phyloP scores from a whole-genome alignment of 2,329 filamentous ascomycete genomes.

The Hypoxylon sp. region DNA sequence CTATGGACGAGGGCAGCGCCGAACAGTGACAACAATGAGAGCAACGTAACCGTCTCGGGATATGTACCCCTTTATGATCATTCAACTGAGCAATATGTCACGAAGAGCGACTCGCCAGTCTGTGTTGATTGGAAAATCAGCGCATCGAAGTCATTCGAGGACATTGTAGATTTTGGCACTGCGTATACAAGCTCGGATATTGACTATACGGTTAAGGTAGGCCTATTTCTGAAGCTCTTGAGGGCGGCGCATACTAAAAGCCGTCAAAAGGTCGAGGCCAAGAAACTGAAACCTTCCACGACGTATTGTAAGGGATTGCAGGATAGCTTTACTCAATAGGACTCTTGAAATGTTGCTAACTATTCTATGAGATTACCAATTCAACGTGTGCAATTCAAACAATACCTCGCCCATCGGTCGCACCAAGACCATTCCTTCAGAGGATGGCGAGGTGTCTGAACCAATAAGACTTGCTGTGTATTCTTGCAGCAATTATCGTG shows the following conservation, averaged over 20 bases:
- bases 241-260: constrained; percentile 20
- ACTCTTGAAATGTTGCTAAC: constrained; percentile 1
- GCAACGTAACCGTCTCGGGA: constrained; percentile 57
- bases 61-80: constrained; percentile 56
- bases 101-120: constrained; percentile 68
- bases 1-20: constrained; percentile 59
- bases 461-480: constrained; percentile 74
- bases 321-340: no score
- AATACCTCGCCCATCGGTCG: constrained; percentile 72
- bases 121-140: constrained; percentile 75
- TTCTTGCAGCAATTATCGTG: constrained; percentile 76
- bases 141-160: constrained; percentile 56
- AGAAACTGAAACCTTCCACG: constrained; percentile 70
- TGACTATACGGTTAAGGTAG: constrained; percentile 78
- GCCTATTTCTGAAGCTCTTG: not conserved
- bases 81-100: constrained; percentile 58
- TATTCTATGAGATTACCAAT: constrained; percentile 66
- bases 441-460: constrained; percentile 65
- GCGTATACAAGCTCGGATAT: constrained; percentile 78
- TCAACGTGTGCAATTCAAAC: constrained; percentile 73
- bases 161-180: constrained; percentile 65
- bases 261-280: constrained; percentile 69
- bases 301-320: constrained; percentile 57
- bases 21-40: constrained; percentile 58
- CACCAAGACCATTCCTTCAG: constrained; percentile 75